Base-by-base conservation (phyloP, 208 protist genomes). In the Trypanosoma cruzi region DNA sequence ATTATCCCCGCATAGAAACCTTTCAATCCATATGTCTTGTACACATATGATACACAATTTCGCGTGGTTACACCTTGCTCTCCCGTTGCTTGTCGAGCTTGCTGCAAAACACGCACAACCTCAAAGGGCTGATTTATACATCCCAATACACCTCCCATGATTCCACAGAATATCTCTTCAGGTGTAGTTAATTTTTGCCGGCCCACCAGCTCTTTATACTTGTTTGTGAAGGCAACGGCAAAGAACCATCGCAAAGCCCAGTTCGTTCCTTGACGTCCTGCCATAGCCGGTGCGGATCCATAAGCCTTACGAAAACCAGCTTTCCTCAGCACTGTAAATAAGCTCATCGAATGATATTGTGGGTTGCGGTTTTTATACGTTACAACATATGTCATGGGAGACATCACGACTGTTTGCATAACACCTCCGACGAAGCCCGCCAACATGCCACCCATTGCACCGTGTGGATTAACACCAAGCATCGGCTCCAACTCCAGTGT, bases 71-170 rank as follows among this genome's bases (percentile, higher is more conserved):
- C 62, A 46, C 18, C 48, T 36, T 50, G 29, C 37, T 77, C 74
- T 40, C 74, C 70, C 14, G 54, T 37, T 26, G 56, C 68, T 16
- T 46, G 48, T 16, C 64, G 55, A 20, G 76, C 62, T 53, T 85
- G 80, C 55, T 76, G 70, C 54, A 79, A 60, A 34, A 85, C 73
- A n/a, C 80, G 68, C 36, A 76, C n/a, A 1, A 85, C 80, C 31
- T 85, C 80, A 64, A 85, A 85, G 18, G 80, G 80, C 29, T 85
- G 80, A 62, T 85, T 85, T 24, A 76, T 56, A 53, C 76, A 85
- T 20, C 73, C 62, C 24, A 85, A 65, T 7, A 68, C 32, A 48
- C 80, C 80, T 36, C 80, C 80, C 56, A 79, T 26, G 34, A 85
- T n/a, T 44, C 80, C 80, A 57, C 59, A 75, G 32, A 75, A 40